A percentile compares a stretch with the other conserved stretches of the same genome.
Evolutionary conservation across 441 rosid genomes (phyloP).

Genomic region (Manihot esculenta): DNA sequence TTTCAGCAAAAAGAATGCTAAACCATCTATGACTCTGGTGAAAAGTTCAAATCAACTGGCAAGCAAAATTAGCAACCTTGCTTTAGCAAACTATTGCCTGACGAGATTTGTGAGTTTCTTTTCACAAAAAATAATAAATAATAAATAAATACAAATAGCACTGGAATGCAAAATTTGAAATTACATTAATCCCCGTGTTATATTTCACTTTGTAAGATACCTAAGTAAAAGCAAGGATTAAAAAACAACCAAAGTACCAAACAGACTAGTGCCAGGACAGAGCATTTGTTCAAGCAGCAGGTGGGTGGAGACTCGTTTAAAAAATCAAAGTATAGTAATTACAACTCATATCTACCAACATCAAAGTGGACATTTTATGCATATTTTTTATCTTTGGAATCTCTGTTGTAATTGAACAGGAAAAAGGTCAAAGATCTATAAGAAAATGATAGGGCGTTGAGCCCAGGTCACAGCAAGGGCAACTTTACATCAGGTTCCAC

Average conservation of each 20-base stretch:
- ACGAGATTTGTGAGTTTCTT: background rate
- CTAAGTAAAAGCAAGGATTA: background rate
- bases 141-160: too few species aligned
- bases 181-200: background rate
- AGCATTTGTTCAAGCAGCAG: background rate
- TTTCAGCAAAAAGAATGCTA: background rate
- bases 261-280: background rate
- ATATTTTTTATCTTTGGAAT: background rate
- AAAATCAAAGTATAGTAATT: background rate
- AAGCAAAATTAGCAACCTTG: background rate
- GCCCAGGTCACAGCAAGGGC: background rate
- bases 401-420: background rate
- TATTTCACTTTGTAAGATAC: background rate
- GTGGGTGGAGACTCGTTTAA: background rate
- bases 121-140: too few species aligned
- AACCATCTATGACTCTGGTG: background rate
- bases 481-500: background rate
- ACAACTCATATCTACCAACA: background rate
- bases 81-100: background rate
- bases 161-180: background rate
- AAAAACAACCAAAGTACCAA: background rate
- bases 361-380: background rate
- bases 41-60: background rate
- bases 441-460: background rate
- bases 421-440: background rate